Evolutionary conservation across 306 rosid genomes (phyloP), one percentile per base, ranked within the genome.

Genomic region (Coriaria nepalensis): DNA sequence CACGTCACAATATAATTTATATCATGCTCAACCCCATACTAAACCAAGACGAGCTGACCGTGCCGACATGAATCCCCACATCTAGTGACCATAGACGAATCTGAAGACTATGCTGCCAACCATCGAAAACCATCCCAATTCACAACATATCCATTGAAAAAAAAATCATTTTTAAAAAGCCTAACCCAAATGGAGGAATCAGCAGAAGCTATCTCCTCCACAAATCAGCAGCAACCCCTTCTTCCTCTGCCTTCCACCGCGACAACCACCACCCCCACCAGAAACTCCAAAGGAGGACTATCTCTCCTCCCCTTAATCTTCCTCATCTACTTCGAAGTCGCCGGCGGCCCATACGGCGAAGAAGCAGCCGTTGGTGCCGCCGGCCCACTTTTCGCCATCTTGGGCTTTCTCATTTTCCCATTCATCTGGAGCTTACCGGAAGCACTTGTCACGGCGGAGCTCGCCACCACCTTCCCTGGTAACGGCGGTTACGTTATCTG

Each of bases 401-500:
- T 65, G 6, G 76, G 76, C 13, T 70, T 64, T 20, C 57, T 65
- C 40, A 43, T 70, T 37, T 70, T 70, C 37, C 76, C 76, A 0
- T 70, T 65, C 9, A 55, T 65, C 20, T 65, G 72, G 76, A 65
- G 72, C 7, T 45, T 70, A 29, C 72, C 68, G 1, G 76, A 70
- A 36, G 71, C 71, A 6, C 64, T 70, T 32, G 49, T 71, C 52
- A 61, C 76, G 5, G 71, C 76, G 6, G 76, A 70, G 53, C 64
- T 70, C 45, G 40, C 72, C 46, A 63, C 76, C 13, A 45, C 76
- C 35, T 70, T 44, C 40, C 76, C 72, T 4, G 76, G 72, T 8
- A 71, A 60, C 36, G 76, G 76, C 0, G 76, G 76, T 10, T 70
- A 49, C 14, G 76, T 71, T 37, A 71, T 70, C 6, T 70, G 76